Conservation (phyloP, 2,329 filamentous ascomycete species). For the Ceratocystis huliohia region DNA sequence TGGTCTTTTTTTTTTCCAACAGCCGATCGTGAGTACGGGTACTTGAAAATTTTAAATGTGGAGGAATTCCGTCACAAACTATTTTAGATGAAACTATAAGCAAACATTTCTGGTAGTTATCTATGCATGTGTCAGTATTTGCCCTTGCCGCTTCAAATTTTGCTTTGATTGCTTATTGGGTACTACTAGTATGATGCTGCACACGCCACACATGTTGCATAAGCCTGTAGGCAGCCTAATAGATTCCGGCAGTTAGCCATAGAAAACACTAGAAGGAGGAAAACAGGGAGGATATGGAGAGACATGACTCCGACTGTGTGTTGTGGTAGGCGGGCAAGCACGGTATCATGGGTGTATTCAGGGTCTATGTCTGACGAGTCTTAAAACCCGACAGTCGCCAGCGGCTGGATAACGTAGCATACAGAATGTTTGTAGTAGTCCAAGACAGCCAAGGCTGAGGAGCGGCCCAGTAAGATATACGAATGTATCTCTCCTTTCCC, state of each 20-base stretch:
- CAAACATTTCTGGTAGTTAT: too few relatives aligned
- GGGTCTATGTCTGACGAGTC: neutral
- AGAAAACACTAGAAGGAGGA: neutral
- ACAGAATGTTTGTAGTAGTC: neutral
- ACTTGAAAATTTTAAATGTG: too few relatives aligned
- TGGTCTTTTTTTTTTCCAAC: too few relatives aligned
- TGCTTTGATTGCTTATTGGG: neutral
- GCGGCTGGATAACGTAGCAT: neutral
- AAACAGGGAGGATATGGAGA: neutral
- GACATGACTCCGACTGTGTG: too few relatives aligned
- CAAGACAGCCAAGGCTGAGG: constrained; percentile 4
- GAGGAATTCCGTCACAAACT: too few relatives aligned
- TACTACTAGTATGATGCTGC: neutral
- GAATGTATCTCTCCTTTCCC: neutral
- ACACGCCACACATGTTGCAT: neutral
- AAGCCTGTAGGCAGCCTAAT: neutral
- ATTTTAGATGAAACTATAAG: too few relatives aligned
- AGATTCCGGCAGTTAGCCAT: neutral
- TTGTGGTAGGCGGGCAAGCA: neutral
- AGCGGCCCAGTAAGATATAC: neutral
- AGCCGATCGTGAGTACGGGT: too few relatives aligned
- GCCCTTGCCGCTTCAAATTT: neutral
- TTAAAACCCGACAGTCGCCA: neutral
- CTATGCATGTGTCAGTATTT: too few relatives aligned
- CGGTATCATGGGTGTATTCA: neutral